Conservation (phyloP, 495 filamentous ascomycete species). For the Amphirosellinia nigrospora region DNA sequence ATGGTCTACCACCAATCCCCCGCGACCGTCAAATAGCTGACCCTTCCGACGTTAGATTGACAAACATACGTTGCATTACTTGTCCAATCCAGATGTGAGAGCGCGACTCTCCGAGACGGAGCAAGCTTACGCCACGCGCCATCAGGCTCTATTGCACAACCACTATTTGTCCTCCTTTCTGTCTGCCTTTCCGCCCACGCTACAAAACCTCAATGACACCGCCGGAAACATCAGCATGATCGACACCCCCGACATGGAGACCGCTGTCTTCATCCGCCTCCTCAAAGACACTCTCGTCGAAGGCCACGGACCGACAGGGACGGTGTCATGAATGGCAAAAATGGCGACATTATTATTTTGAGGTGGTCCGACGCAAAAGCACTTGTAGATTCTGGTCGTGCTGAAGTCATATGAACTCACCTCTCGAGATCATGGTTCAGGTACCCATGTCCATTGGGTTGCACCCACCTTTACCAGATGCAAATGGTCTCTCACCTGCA, state of each 20-base stretch:
- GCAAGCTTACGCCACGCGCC: slow-evolving; percentile 75
- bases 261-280: slow-evolving; percentile 83
- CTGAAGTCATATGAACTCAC: slow-evolving; percentile 77
- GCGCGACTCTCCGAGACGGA: slow-evolving; percentile 73
- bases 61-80: slow-evolving; percentile 67
- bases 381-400: slow-evolving; percentile 72
- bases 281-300: slow-evolving; percentile 64
- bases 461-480: neutral
- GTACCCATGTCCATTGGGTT: neutral
- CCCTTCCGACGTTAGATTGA: slow-evolving; percentile 63
- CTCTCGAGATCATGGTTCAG: neutral
- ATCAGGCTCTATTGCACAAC: slow-evolving; percentile 78
- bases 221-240: slow-evolving; percentile 91
- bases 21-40: slow-evolving; percentile 16
- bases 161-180: slow-evolving; percentile 87
- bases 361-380: slow-evolving; percentile 82
- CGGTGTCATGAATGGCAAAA: slow-evolving; percentile 65
- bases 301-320: slow-evolving; percentile 65
- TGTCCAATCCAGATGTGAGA: slow-evolving; percentile 53
- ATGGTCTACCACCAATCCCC: slow-evolving; percentile 20
- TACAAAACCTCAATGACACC: slow-evolving; percentile 88
- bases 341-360: slow-evolving; percentile 85
- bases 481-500: neutral
- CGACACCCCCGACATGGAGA: slow-evolving; percentile 78
- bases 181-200: slow-evolving; percentile 71